These are phyloP conservation scores for Exophiala spinifera DNA, from an alignment of 2,329 filamentous ascomycete genomes.

Conservation along the genomic window DNA sequence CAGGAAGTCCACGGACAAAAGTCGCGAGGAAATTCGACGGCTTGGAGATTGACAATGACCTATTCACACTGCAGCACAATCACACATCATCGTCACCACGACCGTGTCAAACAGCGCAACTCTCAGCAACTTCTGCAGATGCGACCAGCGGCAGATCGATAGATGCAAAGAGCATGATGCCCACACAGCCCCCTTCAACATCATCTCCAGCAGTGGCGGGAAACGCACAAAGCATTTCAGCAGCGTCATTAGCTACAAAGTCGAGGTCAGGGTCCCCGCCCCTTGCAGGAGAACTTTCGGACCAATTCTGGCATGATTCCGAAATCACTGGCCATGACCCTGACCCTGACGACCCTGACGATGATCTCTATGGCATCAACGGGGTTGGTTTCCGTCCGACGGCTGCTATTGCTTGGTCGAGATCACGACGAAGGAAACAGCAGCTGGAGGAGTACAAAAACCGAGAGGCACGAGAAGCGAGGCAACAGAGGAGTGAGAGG, in stretches of 20 bases:
- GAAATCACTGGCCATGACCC: conserved; percentile 62
- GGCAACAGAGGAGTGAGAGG: conserved; percentile 55
- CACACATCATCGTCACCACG: no score
- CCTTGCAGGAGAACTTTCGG: conserved; percentile 27
- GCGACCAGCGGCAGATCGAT: not conserved
- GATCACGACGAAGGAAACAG: conserved; percentile 55
- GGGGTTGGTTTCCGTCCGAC: conserved; percentile 63
- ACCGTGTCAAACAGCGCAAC: not conserved
- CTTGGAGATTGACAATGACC: conserved; percentile 28
- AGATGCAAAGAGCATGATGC: not conserved
- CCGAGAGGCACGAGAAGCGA: conserved; percentile 57
- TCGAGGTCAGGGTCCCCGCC: conserved; percentile 35
- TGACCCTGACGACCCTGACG: conserved; percentile 53
- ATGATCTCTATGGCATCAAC: conserved; percentile 63
- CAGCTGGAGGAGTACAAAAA: conserved; percentile 60
- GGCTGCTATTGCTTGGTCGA: conserved; percentile 55
- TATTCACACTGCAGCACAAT: not conserved
- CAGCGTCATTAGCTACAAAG: not conserved
- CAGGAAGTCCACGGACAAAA: conserved; percentile 19
- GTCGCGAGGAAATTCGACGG: conserved; percentile 24
- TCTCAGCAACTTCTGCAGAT: not conserved
- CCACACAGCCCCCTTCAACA: not conserved
- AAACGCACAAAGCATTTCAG: not conserved
- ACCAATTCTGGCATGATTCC: conserved; percentile 53
- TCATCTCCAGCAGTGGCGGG: not conserved